Percentiles rank a stretch among this genome's conserved stretches.
Evolutionary conservation across 2,329 filamentous ascomycete genomes (phyloP).

Genomic region (Didymella segeticola): DNA sequence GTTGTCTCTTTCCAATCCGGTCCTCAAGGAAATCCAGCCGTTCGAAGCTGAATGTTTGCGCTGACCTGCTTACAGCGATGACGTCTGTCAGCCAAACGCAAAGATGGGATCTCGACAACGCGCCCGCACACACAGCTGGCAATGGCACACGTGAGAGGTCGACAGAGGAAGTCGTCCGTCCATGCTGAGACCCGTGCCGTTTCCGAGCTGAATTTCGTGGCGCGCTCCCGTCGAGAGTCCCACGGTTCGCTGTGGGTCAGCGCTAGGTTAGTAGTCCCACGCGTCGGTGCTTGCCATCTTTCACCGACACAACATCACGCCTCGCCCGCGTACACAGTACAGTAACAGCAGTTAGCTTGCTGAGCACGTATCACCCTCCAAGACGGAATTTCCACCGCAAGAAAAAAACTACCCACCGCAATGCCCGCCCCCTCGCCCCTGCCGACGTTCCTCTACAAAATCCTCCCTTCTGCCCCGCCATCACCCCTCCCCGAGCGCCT

Average conservation of each 20-base stretch:
- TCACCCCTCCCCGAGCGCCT: conserved; percentile 61
- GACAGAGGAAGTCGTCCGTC: conserved; percentile 1
- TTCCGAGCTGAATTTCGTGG: conserved; percentile 19
- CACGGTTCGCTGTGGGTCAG: conserved; percentile 13
- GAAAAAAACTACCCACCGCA: not conserved
- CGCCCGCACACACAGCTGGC: not conserved
- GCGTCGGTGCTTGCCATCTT: conserved; percentile 7
- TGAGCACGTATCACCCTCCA: not conserved
- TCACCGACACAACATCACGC: conserved; percentile 7
- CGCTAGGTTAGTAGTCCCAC: conserved; percentile 11
- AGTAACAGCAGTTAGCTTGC: too few relatives aligned
- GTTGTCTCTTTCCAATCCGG: not conserved
- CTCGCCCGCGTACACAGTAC: too few relatives aligned
- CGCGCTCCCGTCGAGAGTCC: conserved; percentile 17
- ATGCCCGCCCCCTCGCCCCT: conserved; percentile 45
- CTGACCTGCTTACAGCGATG: conserved; percentile 11
- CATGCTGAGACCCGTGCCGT: conserved; percentile 17
- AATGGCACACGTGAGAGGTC: not conserved
- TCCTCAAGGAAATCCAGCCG: not conserved
- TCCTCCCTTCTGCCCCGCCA: conserved; percentile 61
- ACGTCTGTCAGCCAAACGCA: conserved; percentile 14
- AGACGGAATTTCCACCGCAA: not conserved
- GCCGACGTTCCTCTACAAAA: conserved; percentile 63
- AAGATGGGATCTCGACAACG: not conserved
- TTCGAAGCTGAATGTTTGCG: not conserved